Conservation (phyloP, 192 early-diverging fungal genomes). For the Gigaspora rosea region DNA sequence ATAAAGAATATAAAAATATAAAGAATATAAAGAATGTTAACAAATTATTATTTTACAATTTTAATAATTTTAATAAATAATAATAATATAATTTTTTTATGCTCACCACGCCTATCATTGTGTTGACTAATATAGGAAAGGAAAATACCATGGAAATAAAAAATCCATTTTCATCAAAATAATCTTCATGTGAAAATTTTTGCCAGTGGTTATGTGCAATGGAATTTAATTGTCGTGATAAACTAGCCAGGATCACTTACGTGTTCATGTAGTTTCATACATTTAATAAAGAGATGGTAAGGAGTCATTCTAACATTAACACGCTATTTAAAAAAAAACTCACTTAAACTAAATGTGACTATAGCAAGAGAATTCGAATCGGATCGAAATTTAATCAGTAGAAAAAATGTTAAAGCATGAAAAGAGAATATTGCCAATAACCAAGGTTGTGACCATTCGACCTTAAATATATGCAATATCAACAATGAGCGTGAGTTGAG, state of each 20-base stretch:
- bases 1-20: too few relatives aligned
- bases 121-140: constrained; percentile 40
- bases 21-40: not conserved
- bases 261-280: not conserved
- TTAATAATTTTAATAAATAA: not conserved
- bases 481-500: too few relatives aligned
- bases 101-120: constrained; percentile 34
- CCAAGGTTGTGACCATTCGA: not conserved
- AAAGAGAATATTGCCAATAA: not conserved
- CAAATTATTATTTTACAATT: not conserved
- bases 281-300: not conserved
- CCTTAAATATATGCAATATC: not conserved
- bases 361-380: not conserved
- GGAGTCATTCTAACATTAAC: not conserved
- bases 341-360: not conserved
- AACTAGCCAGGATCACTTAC: constrained; percentile 37
- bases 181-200: constrained; percentile 36
- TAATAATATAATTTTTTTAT: not conserved
- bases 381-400: not conserved
- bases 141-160: constrained; percentile 39
- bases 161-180: constrained; percentile 41
- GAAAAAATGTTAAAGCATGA: not conserved
- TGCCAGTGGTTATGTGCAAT: constrained; percentile 35
- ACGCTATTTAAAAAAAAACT: not conserved
- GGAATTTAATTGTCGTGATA: constrained; percentile 37